Percentiles rank a stretch among this genome's conserved stretches.
Conservation (phyloP, 2,329 filamentous ascomycete species). For the Hawksworthiomyces lignivorus region DNA sequence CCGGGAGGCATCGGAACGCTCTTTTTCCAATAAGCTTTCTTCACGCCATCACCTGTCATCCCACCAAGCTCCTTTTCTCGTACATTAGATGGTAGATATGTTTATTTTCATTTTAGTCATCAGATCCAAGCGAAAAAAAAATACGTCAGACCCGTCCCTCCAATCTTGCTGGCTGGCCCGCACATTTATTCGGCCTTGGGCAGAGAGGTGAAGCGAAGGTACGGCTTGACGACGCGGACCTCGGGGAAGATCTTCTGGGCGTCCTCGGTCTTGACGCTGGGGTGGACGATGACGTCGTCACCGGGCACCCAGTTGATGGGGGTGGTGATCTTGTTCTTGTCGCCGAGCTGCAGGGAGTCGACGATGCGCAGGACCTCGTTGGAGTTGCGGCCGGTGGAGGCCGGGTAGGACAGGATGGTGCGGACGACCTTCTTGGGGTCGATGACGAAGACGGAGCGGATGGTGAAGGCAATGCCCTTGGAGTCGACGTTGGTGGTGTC, state of each 20-base stretch:
- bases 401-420: slow-evolving; percentile 86
- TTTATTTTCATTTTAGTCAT: no score
- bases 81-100: no score
- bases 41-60: no score
- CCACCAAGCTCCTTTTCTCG: no score
- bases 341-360: slow-evolving; percentile 73
- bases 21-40: no score
- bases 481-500: slow-evolving; percentile 73
- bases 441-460: slow-evolving; percentile 91
- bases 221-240: slow-evolving; percentile 59
- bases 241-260: slow-evolving; percentile 83
- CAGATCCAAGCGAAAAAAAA: no score
- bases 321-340: slow-evolving; percentile 81
- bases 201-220: slow-evolving; percentile 65
- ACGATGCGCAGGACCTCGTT: slow-evolving; percentile 71
- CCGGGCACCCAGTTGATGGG: slow-evolving; percentile 87
- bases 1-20: no score
- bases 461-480: slow-evolving; percentile 85
- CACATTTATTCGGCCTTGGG: slow-evolving; percentile 37
- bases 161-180: no score
- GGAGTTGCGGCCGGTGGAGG: slow-evolving; percentile 79
- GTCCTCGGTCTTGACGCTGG: slow-evolving; percentile 72
- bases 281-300: slow-evolving; percentile 88
- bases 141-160: no score
- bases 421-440: slow-evolving; percentile 91